Evolutionary conservation across 371 early-diverging fungal species (phyloP), one percentile per base, ranked within the genome.

Genomic region (Apophysomyces variabilis): DNA sequence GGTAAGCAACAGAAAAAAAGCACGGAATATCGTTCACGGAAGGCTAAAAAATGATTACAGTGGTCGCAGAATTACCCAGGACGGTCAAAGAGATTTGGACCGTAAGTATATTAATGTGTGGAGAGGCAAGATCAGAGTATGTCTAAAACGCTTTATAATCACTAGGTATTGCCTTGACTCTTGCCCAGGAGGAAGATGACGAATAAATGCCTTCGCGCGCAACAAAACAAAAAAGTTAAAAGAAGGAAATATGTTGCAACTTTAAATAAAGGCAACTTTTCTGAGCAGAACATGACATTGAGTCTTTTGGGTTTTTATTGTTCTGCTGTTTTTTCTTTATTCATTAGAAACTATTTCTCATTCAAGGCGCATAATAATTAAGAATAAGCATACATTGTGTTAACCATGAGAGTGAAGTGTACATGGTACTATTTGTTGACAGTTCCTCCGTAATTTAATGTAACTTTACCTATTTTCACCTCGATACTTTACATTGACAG

Each of bases 61-160:
- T 80, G 92, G 93, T 69, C 92, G 93, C 77, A 84, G 78, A 72
- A 87, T 92, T 78, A 89, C 92, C 73, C 80, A 84, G 57, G 85
- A 83, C 65, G 93, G 92, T 66, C 92, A 89, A 78, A 87, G 90
- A 75, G 92, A 92, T 76, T 85, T 92, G 73, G 92, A 93, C 69
- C 86, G 85, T 50, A 50, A 50, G 54, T 50, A 50, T 50, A 21
- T 21, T 21, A 21, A 14, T 11, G 47, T 14, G 1, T 47, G 47
- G 7, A 16, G 7, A 13, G n/a, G 13, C 32, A 3, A 13, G 18
- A 47, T 50, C 21, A 21, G 54, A 21, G 18, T 50, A 12, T 45
- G 16, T 21, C 9, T 18, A 18, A 50, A 50, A 50, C n/a, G 7
- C 5, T 21, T 9, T 50, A 9, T 9, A 32, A 21, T 21, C 11